phyloP scores from a whole-genome alignment of 2,329 filamentous ascomycete genomes.

The Diaporthe ilicicola region DNA sequence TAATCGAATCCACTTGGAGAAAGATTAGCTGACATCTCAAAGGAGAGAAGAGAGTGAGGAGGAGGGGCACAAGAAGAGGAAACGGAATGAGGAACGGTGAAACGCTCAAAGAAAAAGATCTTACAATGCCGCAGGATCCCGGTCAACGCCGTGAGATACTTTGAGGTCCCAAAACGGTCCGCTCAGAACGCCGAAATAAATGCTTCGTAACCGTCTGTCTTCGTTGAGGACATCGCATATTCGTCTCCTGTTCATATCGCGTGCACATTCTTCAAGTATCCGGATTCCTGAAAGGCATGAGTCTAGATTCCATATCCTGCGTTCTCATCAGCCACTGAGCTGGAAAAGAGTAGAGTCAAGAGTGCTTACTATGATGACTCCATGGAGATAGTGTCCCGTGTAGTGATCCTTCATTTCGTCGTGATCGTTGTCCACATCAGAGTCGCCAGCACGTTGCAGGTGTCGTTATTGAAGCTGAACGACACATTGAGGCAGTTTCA shows the following conservation, averaged over 20 bases:
- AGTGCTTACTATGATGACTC: constrained; percentile 1
- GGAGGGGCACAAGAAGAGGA: neutral
- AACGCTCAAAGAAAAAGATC: neutral
- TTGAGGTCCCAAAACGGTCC: neutral
- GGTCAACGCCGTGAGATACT: neutral
- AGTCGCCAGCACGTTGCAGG: constrained; percentile 5
- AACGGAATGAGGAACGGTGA: too few species aligned
- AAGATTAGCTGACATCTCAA: neutral
- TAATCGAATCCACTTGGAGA: neutral
- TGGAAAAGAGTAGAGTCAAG: neutral
- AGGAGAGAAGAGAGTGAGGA: neutral
- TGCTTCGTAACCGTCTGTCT: neutral
- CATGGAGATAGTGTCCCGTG: neutral
- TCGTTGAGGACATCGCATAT: neutral
- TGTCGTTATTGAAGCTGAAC: too few species aligned
- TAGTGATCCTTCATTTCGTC: neutral
- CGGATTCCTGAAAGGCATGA: constrained; percentile 9
- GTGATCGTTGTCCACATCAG: constrained; percentile 7
- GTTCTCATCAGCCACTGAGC: neutral
- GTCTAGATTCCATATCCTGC: constrained; percentile 9
- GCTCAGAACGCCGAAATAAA: constrained; percentile 14
- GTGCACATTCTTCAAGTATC: constrained; percentile 11
- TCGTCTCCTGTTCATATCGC: neutral
- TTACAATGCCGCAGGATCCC: constrained; percentile 6
- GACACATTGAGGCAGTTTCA: constrained; percentile 5